A percentile compares a stretch with the other conserved stretches of the same genome.
These are phyloP conservation scores for Tylopilus cervinicoccineus DNA, from an alignment of 768 basidiomycete species.

Conservation along the genomic window DNA sequence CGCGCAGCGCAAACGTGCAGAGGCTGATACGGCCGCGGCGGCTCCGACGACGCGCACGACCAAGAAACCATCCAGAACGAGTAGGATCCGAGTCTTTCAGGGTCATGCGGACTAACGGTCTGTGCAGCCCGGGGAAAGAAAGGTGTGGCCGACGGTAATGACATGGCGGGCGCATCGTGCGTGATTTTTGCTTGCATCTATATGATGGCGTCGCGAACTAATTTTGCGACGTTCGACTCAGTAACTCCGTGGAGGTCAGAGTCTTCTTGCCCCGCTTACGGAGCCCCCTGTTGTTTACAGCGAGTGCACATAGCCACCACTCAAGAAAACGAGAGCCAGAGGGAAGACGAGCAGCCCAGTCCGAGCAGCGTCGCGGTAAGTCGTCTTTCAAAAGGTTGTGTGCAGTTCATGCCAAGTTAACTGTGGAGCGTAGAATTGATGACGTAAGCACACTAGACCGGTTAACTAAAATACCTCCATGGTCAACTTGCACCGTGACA, in stretches of 20 bases:
- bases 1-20: conserved; percentile 56
- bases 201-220: not conserved
- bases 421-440: conserved; percentile 22
- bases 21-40: conserved; percentile 30
- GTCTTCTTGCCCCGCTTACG: conserved; percentile 2
- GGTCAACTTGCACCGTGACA: conserved; percentile 15
- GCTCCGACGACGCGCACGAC: conserved; percentile 41
- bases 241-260: conserved; percentile 25
- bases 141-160: conserved; percentile 5
- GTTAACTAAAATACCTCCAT: conserved; percentile 16
- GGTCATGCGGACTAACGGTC: conserved; percentile 5
- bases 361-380: conserved; percentile 17
- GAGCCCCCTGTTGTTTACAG: conserved; percentile 1
- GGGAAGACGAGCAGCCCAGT: conserved; percentile 14
- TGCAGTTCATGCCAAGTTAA: not conserved
- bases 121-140: conserved; percentile 17
- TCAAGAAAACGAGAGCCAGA: conserved; percentile 41
- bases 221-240: conserved; percentile 17
- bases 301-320: conserved; percentile 24
- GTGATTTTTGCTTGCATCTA: conserved; percentile 13
- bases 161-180: conserved; percentile 18
- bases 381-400: too few relatives aligned
- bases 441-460: conserved; percentile 27
- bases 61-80: conserved; percentile 40
- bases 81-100: conserved; percentile 22